Evolutionary conservation across 331 rosid species (phyloP).

Genomic region (Cydonia oblonga): DNA sequence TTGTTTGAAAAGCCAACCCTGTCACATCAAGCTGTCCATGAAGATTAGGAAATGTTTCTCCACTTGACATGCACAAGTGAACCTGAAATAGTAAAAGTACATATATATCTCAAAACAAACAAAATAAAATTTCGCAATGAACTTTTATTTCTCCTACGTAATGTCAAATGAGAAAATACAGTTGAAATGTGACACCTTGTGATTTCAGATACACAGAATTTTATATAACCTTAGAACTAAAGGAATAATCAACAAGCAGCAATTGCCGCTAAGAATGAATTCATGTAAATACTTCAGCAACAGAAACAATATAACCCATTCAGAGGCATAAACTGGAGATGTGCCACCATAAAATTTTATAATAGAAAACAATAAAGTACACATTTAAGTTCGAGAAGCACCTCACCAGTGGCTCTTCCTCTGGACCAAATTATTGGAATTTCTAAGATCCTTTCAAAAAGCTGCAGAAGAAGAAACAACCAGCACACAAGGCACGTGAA

Average conservation of each 20-base stretch:
- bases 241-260: background rate
- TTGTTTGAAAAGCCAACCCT: slow-evolving; percentile 67
- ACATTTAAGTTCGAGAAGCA: slow-evolving; percentile 44
- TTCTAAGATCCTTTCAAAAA: slow-evolving; percentile 81
- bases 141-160: background rate
- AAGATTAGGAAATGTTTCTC: slow-evolving; percentile 79
- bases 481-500: slow-evolving; percentile 16
- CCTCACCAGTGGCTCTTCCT: slow-evolving; percentile 96
- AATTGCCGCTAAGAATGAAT: background rate
- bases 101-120: slow-evolving; percentile 9
- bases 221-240: background rate
- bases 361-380: background rate
- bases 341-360: background rate
- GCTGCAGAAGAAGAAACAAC: slow-evolving; percentile 43
- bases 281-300: background rate
- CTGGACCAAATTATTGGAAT: slow-evolving; percentile 81
- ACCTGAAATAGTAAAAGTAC: slow-evolving; percentile 35
- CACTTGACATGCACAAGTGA: slow-evolving; percentile 83
- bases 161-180: background rate
- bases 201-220: background rate
- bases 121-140: background rate
- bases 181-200: background rate
- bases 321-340: slow-evolving; percentile 6
- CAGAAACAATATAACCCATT: background rate
- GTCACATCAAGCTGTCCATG: slow-evolving; percentile 86